Evolutionary conservation across 495 filamentous ascomycete genomes (phyloP).

Genomic region (Acidiella bohemica): DNA sequence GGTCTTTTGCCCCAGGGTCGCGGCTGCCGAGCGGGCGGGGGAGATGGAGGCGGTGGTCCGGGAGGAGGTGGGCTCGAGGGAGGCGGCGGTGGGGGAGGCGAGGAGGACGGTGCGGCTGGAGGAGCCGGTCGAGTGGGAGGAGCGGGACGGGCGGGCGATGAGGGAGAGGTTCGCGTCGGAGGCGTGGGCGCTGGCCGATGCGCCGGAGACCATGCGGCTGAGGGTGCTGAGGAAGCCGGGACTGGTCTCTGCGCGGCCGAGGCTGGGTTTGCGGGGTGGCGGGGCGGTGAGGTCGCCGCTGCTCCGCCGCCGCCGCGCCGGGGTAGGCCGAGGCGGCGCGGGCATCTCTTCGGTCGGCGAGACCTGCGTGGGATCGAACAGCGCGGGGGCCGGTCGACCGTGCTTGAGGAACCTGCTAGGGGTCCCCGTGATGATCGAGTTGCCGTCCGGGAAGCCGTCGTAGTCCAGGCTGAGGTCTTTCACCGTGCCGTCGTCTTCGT

Average conservation of each 20-base stretch:
- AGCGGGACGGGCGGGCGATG: conserved; percentile 5
- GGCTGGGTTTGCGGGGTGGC: conserved; percentile 12
- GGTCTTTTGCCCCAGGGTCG: conserved; percentile 10
- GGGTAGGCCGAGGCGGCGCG: too few species aligned
- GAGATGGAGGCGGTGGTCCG: conserved; percentile 1
- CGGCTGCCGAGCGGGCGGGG: conserved; percentile 8
- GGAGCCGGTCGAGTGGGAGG: conserved; percentile 10
- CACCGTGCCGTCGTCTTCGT: conserved; percentile 2
- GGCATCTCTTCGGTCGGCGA: conserved; percentile 1
- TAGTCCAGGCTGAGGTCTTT: conserved; percentile 12
- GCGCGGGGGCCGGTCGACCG: conserved; percentile 1
- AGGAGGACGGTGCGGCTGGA: conserved; percentile 13
- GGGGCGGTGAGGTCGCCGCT: conserved; percentile 7
- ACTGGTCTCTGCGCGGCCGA: conserved; percentile 16
- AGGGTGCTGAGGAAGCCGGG: conserved; percentile 9
- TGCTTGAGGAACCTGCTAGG: conserved; percentile 20
- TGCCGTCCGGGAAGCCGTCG: conserved; percentile 20
- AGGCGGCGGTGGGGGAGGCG: background rate
- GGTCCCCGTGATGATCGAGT: conserved; percentile 17
- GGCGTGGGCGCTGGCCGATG: conserved; percentile 2
- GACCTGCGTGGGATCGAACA: conserved; percentile 7
- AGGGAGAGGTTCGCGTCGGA: conserved; percentile 2
- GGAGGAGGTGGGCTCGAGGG: background rate
- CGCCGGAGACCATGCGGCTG: background rate
- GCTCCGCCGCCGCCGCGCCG: conserved; percentile 6